Base-by-base conservation (phyloP, 768 basidiomycete genomes). In the Psilocybe azurescens region DNA sequence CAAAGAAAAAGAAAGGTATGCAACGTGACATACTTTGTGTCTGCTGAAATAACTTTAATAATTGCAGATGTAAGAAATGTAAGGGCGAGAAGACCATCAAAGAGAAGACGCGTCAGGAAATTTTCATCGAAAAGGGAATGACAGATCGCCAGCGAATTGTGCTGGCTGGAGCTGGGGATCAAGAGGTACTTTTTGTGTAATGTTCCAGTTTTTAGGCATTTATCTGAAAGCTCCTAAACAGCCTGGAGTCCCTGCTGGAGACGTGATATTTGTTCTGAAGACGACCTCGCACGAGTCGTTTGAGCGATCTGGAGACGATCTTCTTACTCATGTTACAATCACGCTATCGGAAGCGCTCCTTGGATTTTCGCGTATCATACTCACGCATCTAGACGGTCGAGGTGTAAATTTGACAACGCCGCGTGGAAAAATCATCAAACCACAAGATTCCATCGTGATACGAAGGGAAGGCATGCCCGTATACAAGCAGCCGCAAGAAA, bases 301-400 rank as follows among this genome's bases (percentile, higher is more conserved):
- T 70, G 90, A 92, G 68, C 88, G 94, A 39, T 88, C 89, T 10
- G 91, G 91, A 56, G 86, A 87, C 61, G 91, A 96, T 70, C 83
- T 99, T 33, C 79, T 92, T 41, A 88, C 93, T 2, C 87, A 85
- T 33, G 86, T 95, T 59, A 88, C 88, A 50, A 89, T 99, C 59
- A 96, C 94, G 0, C 81, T 99, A 30, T 96, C 95, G 9, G 97
- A 99, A 76, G 93, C 95, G 3, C 84, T 99, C 9, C 84, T 97
- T 56, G 97, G 97, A n/a, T 96, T 99, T 78, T 92, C 89, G 51
- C 87, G 97, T 29, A 89, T 98, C 64, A 77, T 97, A 24, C 79
- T 99, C 60, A 92, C 89, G 6, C 97, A 99, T 73, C 82, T 99
- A 32, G 97, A 99, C 70, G 95, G 95, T 9, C 87, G 95, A 13